These are phyloP conservation scores for Taphrina pruni DNA, from an alignment of 1,139 yeast genomes.

Conservation along the genomic window DNA sequence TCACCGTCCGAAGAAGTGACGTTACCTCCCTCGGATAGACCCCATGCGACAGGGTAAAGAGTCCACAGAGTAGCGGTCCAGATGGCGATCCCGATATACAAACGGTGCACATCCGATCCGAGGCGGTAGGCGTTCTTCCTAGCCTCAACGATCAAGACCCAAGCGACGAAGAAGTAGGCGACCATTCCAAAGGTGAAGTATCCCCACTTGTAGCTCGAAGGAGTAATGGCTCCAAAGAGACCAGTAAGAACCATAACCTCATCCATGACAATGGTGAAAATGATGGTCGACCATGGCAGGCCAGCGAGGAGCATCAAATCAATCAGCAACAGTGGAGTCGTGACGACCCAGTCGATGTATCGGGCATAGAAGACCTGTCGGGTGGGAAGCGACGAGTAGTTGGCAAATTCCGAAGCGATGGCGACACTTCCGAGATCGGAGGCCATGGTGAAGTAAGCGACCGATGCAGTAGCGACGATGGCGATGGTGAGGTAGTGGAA, in stretches of 20 bases:
- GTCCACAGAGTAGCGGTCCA: conserved; percentile 56
- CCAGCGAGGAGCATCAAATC: conserved; percentile 51
- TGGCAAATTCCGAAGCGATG: conserved; percentile 62
- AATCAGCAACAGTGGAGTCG: conserved; percentile 62
- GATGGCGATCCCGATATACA: conserved; percentile 49
- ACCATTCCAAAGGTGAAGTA: conserved; percentile 57
- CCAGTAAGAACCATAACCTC: conserved; percentile 53
- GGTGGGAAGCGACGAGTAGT: conserved; percentile 51
- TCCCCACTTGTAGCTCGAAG: conserved; percentile 72
- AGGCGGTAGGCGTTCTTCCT: conserved; percentile 43
- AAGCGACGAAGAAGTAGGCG: conserved; percentile 47
- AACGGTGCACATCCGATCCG: conserved; percentile 44
- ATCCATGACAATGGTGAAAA: conserved; percentile 47
- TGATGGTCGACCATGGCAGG: conserved; percentile 46
- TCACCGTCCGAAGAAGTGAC: conserved; percentile 65
- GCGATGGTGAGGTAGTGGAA: conserved; percentile 59
- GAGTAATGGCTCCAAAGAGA: conserved; percentile 36
- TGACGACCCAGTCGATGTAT: conserved; percentile 70
- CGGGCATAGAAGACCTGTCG: conserved; percentile 72
- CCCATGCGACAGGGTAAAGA: conserved; percentile 64
- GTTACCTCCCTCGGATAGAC: conserved; percentile 67
- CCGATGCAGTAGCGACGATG: conserved; percentile 58
- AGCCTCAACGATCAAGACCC: conserved; percentile 44
- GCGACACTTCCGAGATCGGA: conserved; percentile 70
- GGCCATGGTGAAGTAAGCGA: conserved; percentile 67